Conservation (phyloP, 2,329 filamentous ascomycete genomes). For the Huntiella abstrusa region DNA sequence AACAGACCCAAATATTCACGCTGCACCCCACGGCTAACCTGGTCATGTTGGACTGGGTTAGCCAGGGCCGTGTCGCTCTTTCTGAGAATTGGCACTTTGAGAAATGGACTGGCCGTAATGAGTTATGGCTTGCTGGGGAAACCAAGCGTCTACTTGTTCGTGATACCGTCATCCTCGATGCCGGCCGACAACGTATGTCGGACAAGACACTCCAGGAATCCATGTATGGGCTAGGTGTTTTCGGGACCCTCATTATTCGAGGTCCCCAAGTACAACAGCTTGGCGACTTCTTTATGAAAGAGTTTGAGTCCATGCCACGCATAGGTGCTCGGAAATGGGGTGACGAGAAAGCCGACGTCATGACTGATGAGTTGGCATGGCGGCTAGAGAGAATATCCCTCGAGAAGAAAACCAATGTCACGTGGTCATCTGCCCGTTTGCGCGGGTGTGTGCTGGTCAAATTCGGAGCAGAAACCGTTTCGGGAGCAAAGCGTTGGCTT, state of each 20-base stretch:
- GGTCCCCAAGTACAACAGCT: constrained; percentile 50
- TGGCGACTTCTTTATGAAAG: constrained; percentile 54
- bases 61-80: constrained; percentile 62
- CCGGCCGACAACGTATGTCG: constrained; percentile 23
- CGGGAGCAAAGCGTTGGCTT: constrained; percentile 67
- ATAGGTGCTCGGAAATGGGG: constrained; percentile 59
- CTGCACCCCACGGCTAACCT: constrained; percentile 39
- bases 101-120: constrained; percentile 68
- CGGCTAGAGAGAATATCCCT: constrained; percentile 32
- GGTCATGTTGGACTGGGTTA: constrained; percentile 87
- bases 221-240: constrained; percentile 58
- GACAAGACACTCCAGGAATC: constrained; percentile 32
- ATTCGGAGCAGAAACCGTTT: constrained; percentile 66
- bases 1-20: constrained; percentile 65
- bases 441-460: constrained; percentile 79
- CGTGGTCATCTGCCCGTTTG: constrained; percentile 70
- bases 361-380: constrained; percentile 31
- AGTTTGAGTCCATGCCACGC: constrained; percentile 61
- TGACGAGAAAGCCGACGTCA: constrained; percentile 16
- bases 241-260: constrained; percentile 70
- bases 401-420: constrained; percentile 41
- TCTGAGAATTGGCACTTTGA: constrained; percentile 79
- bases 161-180: constrained; percentile 62
- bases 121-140: constrained; percentile 45
- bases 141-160: constrained; percentile 48